Percentiles rank a stretch among this genome's conserved stretches.
phyloP scores from a whole-genome alignment of 768 basidiomycete species.

The Tulasnella calospora region DNA sequence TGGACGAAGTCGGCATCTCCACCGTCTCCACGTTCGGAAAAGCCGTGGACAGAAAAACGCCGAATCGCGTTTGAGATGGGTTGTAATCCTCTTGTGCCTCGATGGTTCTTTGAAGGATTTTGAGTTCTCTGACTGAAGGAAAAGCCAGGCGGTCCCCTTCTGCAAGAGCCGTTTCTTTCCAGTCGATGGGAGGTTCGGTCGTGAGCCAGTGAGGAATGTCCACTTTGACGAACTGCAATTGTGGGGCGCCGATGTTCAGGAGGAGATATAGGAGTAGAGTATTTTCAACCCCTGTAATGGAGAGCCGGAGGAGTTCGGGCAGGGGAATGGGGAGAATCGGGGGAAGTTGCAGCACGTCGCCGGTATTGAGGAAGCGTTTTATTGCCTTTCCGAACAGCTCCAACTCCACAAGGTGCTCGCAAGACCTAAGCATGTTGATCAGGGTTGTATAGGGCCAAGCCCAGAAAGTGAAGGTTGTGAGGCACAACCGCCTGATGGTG shows the following conservation, averaged over 20 bases:
- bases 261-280: background rate
- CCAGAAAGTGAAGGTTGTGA: background rate
- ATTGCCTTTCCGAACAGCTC: background rate
- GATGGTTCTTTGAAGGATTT: background rate
- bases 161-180: background rate
- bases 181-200: background rate
- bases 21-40: background rate
- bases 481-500: background rate
- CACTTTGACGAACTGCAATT: background rate
- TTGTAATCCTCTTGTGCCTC: background rate
- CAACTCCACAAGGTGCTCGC: background rate
- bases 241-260: background rate
- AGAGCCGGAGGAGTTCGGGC: background rate
- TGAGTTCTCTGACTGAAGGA: background rate
- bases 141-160: background rate
- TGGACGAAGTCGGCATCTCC: background rate
- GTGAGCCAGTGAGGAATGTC: background rate
- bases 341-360: background rate
- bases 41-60: background rate
- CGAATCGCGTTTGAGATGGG: background rate
- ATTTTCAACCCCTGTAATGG: background rate
- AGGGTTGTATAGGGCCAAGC: background rate
- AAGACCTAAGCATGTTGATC: background rate
- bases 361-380: background rate
- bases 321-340: background rate